phyloP scores from a whole-genome alignment of 1,284 basidiomycete genomes.

The Caloboletus firmus region DNA sequence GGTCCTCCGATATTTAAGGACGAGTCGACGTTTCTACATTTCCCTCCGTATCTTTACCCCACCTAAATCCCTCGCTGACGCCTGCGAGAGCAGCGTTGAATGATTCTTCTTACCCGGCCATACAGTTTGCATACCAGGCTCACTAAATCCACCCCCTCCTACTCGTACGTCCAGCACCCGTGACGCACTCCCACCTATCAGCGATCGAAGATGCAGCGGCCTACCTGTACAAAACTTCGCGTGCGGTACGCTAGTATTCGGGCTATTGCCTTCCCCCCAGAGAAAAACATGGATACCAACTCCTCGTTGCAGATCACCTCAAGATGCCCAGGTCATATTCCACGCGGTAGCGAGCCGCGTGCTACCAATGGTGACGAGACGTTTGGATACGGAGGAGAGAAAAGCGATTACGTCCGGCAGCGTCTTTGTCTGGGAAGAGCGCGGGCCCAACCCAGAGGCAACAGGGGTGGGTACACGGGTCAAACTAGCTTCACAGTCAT shows the following conservation, averaged over 20 bases:
- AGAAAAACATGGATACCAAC: conserved; percentile 27
- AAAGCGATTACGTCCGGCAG: conserved; percentile 65
- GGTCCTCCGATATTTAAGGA: conserved; percentile 35
- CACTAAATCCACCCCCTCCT: conserved; percentile 32
- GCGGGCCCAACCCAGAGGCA: conserved; percentile 66
- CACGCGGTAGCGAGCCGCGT: conserved; percentile 63
- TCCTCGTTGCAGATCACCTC: conserved; percentile 48
- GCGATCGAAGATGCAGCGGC: conserved; percentile 41
- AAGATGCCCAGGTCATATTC: conserved; percentile 75
- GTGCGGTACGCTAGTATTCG: conserved; percentile 29
- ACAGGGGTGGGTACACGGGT: conserved; percentile 52
- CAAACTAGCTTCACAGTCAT: not conserved
- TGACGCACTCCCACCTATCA: conserved; percentile 12
- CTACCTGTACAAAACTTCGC: conserved; percentile 44
- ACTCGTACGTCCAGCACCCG: conserved; percentile 21
- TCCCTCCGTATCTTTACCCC: conserved; percentile 13
- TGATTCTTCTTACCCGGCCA: conserved; percentile 32
- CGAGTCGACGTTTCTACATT: conserved; percentile 16
- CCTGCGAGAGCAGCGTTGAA: conserved; percentile 21
- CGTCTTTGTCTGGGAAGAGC: conserved; percentile 82
- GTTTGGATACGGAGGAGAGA: conserved; percentile 72
- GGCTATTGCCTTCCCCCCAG: conserved; percentile 16
- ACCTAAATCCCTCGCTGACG: conserved; percentile 14
- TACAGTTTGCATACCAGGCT: conserved; percentile 24
- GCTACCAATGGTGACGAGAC: conserved; percentile 69